Percentiles rank a stretch among this genome's conserved stretches.
Evolutionary conservation across 1,284 basidiomycete genomes (phyloP).

Genomic region (Sphaerobolus stellatus): DNA sequence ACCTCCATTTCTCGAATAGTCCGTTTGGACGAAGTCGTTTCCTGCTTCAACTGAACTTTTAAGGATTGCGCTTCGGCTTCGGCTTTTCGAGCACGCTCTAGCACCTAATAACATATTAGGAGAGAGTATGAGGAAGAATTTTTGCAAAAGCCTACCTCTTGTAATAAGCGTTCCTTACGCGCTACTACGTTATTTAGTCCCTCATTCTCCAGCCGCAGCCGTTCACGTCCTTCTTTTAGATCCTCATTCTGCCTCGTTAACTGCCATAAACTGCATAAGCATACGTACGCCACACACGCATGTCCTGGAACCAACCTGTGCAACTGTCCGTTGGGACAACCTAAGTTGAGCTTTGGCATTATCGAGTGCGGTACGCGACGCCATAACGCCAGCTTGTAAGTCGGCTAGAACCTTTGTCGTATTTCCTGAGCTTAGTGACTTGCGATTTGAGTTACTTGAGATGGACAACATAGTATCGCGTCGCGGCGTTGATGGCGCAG

Average conservation of each 20-base stretch:
- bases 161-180: conserved; percentile 78
- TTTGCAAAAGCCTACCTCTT: conserved; percentile 60
- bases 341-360: conserved; percentile 78
- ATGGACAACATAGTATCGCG: conserved; percentile 22
- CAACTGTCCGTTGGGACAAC: conserved; percentile 73
- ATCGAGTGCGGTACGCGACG: conserved; percentile 75
- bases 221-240: conserved; percentile 78
- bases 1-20: conserved; percentile 74
- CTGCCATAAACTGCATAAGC: background rate
- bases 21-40: conserved; percentile 70
- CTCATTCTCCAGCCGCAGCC: conserved; percentile 81
- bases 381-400: conserved; percentile 76
- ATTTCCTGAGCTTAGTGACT: conserved; percentile 57
- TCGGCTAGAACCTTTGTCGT: conserved; percentile 83
- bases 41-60: conserved; percentile 68
- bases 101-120: conserved; percentile 44
- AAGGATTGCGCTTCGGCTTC: conserved; percentile 68
- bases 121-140: conserved; percentile 1
- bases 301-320: conserved; percentile 43
- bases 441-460: conserved; percentile 56
- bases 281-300: background rate
- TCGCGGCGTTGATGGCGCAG: conserved; percentile 26
- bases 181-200: conserved; percentile 81
- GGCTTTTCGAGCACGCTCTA: conserved; percentile 79
- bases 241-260: conserved; percentile 82